Percentiles rank a stretch among this genome's conserved stretches.
phyloP scores from a whole-genome alignment of 768 basidiomycete genomes.

The Lactarius hengduanensis region DNA sequence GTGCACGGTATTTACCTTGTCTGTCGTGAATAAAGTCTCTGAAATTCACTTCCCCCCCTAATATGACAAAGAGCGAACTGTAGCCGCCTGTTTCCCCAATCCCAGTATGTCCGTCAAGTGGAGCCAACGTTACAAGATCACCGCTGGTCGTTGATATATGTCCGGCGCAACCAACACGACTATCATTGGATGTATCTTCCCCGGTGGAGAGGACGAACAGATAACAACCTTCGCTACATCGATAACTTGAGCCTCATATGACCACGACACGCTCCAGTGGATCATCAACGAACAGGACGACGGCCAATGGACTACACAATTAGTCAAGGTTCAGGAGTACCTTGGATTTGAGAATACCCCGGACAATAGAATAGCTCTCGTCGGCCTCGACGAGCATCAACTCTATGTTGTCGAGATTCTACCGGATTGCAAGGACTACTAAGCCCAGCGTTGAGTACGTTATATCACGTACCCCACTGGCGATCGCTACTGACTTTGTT shows the following conservation, averaged over 20 bases:
- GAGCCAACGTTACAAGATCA: background rate
- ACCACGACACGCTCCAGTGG: background rate
- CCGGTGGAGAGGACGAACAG: background rate
- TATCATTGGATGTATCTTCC: background rate
- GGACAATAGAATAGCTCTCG: background rate
- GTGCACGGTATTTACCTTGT: background rate
- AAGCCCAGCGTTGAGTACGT: background rate
- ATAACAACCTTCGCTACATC: background rate
- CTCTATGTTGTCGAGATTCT: background rate
- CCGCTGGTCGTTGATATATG: background rate
- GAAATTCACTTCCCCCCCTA: no score
- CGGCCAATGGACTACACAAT: background rate
- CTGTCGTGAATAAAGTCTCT: no score
- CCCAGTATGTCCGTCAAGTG: background rate
- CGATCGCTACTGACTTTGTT: background rate
- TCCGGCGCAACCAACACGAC: background rate
- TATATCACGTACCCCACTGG: background rate
- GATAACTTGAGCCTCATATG: background rate
- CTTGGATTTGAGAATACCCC: background rate
- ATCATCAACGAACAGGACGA: no score
- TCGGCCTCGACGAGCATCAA: background rate
- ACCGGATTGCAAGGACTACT: background rate
- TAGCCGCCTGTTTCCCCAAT: background rate
- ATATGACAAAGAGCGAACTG: background rate
- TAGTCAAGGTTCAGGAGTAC: background rate